phyloP scores from a whole-genome alignment of 164 flowering plant species.

The Macadamia tetraphylla region DNA sequence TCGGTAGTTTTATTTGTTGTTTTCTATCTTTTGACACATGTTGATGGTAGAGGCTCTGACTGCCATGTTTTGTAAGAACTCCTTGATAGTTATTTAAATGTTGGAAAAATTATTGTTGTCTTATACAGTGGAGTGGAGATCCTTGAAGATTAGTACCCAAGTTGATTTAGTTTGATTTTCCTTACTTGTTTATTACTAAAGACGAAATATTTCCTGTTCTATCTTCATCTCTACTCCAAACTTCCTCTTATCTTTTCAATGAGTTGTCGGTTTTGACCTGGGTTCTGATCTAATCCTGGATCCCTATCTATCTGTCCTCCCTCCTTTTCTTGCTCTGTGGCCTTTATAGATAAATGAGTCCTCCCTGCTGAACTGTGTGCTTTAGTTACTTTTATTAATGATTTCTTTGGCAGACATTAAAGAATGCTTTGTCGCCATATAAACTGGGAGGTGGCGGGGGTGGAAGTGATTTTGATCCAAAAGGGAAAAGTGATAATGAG shows the following conservation, averaged over 20 bases:
- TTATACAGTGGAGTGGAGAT: no score
- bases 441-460: conserved; percentile 96
- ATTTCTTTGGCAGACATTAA: conserved; percentile 59
- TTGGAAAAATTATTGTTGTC: no score
- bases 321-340: no score
- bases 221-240: not conserved
- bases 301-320: no score
- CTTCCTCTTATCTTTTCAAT: no score
- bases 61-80: not conserved
- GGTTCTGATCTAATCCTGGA: not conserved
- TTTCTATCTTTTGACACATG: not conserved
- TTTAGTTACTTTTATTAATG: not conserved
- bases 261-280: not conserved
- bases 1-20: not conserved
- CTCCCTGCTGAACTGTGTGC: no score
- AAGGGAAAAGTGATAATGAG: conserved; percentile 95
- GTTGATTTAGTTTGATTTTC: not conserved
- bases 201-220: not conserved
- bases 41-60: not conserved
- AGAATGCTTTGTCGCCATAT: conserved; percentile 91
- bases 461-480: conserved; percentile 99
- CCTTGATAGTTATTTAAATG: not conserved
- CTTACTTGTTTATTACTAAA: no score
- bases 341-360: no score
- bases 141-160: no score